Percentiles rank a stretch among this genome's conserved stretches.
phyloP scores from a whole-genome alignment of 1,284 basidiomycete species.

The Naganishia sp. region DNA sequence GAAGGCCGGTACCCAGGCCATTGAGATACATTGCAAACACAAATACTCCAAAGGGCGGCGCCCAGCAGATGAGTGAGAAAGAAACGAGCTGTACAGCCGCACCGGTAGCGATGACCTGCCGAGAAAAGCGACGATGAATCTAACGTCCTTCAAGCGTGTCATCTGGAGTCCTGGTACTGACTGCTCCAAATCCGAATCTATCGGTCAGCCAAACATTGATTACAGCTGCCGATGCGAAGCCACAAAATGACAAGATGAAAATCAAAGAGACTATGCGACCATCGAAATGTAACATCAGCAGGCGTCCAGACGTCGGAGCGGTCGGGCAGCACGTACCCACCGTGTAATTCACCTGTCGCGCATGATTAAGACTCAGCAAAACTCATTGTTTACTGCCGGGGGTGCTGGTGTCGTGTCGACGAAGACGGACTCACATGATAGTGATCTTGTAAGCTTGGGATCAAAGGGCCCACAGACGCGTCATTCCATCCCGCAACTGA shows the following conservation, averaged over 20 bases:
- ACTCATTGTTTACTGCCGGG: neutral
- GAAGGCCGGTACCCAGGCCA: constrained; percentile 63
- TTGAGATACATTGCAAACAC: constrained; percentile 63
- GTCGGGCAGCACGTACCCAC: constrained; percentile 35
- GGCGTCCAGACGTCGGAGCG: neutral
- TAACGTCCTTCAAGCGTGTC: neutral
- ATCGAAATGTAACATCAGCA: constrained; percentile 30
- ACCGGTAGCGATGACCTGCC: constrained; percentile 44
- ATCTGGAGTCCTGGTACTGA: constrained; percentile 38
- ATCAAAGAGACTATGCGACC: constrained; percentile 58
- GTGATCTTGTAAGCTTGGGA: constrained; percentile 60
- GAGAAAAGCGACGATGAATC: neutral
- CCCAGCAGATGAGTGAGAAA: constrained; percentile 62
- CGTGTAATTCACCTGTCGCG: constrained; percentile 11
- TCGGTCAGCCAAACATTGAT: constrained; percentile 61
- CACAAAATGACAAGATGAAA: constrained; percentile 61
- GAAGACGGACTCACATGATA: constrained; percentile 46
- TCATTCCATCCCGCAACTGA: constrained; percentile 64
- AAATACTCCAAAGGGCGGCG: constrained; percentile 67
- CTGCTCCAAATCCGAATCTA: constrained; percentile 62
- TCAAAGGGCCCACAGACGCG: constrained; percentile 62
- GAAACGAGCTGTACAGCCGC: constrained; percentile 54
- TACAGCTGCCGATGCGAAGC: constrained; percentile 58
- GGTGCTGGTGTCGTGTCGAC: no score
- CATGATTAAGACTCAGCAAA: neutral